A percentile compares a stretch with the other conserved stretches of the same genome.
These are phyloP conservation scores for Nitzschia putrida DNA, from an alignment of 108 stramenopile species.

Conservation along the genomic window DNA sequence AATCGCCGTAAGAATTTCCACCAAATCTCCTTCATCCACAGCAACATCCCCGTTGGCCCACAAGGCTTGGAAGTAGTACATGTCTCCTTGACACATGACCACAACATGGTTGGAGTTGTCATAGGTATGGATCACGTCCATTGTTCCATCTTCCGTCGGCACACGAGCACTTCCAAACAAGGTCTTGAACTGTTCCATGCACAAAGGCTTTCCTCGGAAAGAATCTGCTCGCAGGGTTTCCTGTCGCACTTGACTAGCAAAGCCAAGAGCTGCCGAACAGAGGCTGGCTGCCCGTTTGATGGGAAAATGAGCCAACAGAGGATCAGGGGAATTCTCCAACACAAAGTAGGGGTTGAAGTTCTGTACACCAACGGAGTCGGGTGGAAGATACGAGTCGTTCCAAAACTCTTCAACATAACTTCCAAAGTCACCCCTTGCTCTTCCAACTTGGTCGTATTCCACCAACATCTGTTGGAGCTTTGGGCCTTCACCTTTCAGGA, in stretches of 20 bases:
- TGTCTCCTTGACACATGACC: conserved; percentile 66
- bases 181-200: conserved; percentile 71
- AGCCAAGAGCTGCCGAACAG: conserved; percentile 67
- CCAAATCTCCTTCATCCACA: conserved; percentile 72
- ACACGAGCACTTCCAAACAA: conserved; percentile 72
- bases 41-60: conserved; percentile 71
- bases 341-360: conserved; percentile 90
- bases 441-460: conserved; percentile 66
- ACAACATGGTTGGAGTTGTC: conserved; percentile 64
- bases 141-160: conserved; percentile 44
- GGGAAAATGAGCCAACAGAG: conserved; percentile 66
- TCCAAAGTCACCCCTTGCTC: conserved; percentile 53
- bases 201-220: conserved; percentile 69
- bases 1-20: conserved; percentile 75
- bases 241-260: conserved; percentile 60
- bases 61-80: conserved; percentile 83
- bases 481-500: conserved; percentile 59
- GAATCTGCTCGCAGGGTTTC: conserved; percentile 72
- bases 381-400: conserved; percentile 85
- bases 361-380: conserved; percentile 73
- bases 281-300: conserved; percentile 71
- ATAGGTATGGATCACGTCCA: conserved; percentile 62
- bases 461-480: conserved; percentile 64
- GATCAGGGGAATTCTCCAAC: conserved; percentile 82
- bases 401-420: conserved; percentile 89